Conservation (phyloP, 2,329 filamentous ascomycete species). For the Graphilbum sp. region DNA sequence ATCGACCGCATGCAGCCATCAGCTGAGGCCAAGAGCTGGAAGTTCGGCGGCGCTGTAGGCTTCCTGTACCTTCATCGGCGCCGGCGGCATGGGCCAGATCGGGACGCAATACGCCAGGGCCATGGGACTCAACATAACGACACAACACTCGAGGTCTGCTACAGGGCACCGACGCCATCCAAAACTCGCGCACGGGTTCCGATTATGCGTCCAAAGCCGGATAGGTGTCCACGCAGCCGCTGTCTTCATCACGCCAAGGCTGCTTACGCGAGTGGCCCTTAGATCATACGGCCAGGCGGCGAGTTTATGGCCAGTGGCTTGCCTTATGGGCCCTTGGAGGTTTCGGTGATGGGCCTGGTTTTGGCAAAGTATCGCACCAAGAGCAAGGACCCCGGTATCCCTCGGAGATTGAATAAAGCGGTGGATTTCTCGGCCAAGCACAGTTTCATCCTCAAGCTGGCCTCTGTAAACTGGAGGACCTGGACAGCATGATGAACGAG, state of each 20-base stretch:
- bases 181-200: constrained; percentile 23
- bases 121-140: constrained; percentile 26
- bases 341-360: constrained; percentile 22
- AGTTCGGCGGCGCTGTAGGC: constrained; percentile 25
- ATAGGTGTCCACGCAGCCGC: constrained; percentile 24
- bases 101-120: constrained; percentile 27
- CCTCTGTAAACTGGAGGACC: constrained; percentile 19
- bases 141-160: constrained; percentile 11
- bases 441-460: constrained; percentile 22
- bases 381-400: constrained; percentile 24
- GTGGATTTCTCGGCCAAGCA: constrained; percentile 26
- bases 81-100: constrained; percentile 26
- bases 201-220: constrained; percentile 20
- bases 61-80: constrained; percentile 28
- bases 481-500: constrained; percentile 20
- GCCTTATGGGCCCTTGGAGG: constrained; percentile 18
- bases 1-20: constrained; percentile 21
- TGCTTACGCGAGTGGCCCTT: constrained; percentile 19
- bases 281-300: constrained; percentile 20
- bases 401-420: constrained; percentile 24
- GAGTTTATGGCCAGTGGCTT: constrained; percentile 26
- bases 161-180: no score
- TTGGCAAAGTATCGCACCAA: constrained; percentile 23
- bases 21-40: constrained; percentile 21
- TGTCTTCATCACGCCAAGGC: constrained; percentile 22